Percentiles rank a stretch among this genome's conserved stretches.
phyloP scores from a whole-genome alignment of 768 basidiomycete species.

The Pleurotus ostreatus region DNA sequence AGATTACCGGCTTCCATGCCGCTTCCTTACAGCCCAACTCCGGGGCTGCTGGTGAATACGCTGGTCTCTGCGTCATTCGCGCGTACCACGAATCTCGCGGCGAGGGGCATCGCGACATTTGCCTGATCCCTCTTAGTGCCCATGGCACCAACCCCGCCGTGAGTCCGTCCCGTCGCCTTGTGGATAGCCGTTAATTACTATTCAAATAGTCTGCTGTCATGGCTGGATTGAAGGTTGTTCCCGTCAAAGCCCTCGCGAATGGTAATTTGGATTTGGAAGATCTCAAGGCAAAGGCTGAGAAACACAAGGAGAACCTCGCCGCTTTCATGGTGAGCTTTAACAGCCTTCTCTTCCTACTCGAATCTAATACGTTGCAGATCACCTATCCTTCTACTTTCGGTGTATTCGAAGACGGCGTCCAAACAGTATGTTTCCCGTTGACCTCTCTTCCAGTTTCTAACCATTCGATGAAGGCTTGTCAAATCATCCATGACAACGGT shows the following conservation, averaged over 20 bases:
- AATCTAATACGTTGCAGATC: constrained; percentile 48
- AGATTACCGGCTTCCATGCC: constrained; percentile 93
- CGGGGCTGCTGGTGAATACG: constrained; percentile 95
- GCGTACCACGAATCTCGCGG: constrained; percentile 92
- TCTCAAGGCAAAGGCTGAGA: constrained; percentile 80
- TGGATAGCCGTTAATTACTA: constrained; percentile 12
- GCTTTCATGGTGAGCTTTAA: constrained; percentile 79
- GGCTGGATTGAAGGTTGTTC: constrained; percentile 94
- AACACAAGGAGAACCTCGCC: constrained; percentile 88
- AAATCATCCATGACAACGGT: constrained; percentile 90
- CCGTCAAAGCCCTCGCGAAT: constrained; percentile 85
- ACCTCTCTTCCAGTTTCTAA: background rate
- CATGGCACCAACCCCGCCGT: constrained; percentile 99
- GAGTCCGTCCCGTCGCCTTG: constrained; percentile 24
- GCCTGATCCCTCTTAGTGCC: constrained; percentile 91
- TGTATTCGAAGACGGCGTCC: constrained; percentile 91
- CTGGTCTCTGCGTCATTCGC: constrained; percentile 90
- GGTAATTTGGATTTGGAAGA: constrained; percentile 90
- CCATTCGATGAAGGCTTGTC: constrained; percentile 59
- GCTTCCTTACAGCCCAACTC: constrained; percentile 99
- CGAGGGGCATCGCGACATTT: constrained; percentile 83
- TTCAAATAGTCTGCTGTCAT: constrained; percentile 85
- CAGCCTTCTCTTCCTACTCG: background rate
- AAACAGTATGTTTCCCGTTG: constrained; percentile 43
- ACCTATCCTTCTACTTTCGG: constrained; percentile 98